These are phyloP conservation scores for Cocos nucifera DNA, from an alignment of 176 grass and related monocot genomes.

Conservation along the genomic window DNA sequence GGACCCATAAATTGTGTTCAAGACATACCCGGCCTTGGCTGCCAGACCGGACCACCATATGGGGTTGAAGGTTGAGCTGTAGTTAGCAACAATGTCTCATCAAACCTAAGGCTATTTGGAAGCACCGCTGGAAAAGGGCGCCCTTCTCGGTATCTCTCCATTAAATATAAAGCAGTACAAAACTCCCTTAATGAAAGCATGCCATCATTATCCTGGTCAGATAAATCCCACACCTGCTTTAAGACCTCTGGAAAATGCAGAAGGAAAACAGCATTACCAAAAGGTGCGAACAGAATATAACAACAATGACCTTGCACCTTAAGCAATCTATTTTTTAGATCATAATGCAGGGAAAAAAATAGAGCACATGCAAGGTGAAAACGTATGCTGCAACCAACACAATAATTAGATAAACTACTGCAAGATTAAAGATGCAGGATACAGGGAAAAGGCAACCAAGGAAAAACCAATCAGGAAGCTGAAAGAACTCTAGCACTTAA, in stretches of 20 bases:
- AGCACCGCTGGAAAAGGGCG: slow-evolving; percentile 71
- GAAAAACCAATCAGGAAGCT: too few species aligned
- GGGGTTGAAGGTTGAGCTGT: slow-evolving; percentile 69
- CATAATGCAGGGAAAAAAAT: not conserved
- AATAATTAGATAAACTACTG: too few species aligned
- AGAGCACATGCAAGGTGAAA: not conserved
- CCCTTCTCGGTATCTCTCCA: slow-evolving; percentile 87
- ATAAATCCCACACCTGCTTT: slow-evolving; percentile 98
- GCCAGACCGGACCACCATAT: slow-evolving; percentile 29
- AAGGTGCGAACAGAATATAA: slow-evolving; percentile 10
- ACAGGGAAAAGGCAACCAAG: too few species aligned
- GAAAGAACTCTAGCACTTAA: too few species aligned
- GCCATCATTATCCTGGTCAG: slow-evolving; percentile 97
- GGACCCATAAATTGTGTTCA: slow-evolving; percentile 9
- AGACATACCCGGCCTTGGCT: slow-evolving; percentile 61
- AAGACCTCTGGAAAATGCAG: slow-evolving; percentile 54
- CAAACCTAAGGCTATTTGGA: slow-evolving; percentile 72
- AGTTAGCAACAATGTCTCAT: slow-evolving; percentile 73
- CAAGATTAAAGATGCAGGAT: too few species aligned
- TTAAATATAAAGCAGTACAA: slow-evolving; percentile 87
- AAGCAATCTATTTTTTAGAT: not conserved
- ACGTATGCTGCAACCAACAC: too few species aligned
- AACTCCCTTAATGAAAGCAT: slow-evolving; percentile 96
- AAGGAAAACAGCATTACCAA: slow-evolving; percentile 18
- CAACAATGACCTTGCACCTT: slow-evolving; percentile 4